Evolutionary conservation across 192 early-diverging fungal genomes (phyloP).

Genomic region (Coemansia sp.): DNA sequence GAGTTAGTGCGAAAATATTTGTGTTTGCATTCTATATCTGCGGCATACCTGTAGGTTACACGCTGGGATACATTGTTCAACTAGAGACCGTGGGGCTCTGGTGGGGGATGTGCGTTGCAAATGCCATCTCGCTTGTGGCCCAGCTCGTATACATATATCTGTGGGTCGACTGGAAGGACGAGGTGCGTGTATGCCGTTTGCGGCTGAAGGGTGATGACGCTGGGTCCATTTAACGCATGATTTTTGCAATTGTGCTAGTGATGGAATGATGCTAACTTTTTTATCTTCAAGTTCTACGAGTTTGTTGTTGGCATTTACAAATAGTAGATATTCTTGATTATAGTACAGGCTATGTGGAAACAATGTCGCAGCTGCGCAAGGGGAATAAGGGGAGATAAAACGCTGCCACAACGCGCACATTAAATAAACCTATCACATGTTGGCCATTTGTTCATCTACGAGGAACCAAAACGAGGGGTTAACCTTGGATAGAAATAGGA

Average conservation of each 20-base stretch:
- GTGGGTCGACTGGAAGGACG: constrained; percentile 29
- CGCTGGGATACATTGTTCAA: constrained; percentile 36
- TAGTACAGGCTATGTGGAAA: too few species aligned
- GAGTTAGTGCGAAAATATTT: constrained; percentile 47
- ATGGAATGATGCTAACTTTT: too few species aligned
- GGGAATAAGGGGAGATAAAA: too few species aligned
- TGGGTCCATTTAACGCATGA: not conserved
- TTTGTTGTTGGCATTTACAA: too few species aligned
- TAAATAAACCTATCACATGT: not conserved
- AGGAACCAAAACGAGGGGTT: not conserved
- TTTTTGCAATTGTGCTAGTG: too few species aligned
- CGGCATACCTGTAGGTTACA: constrained; percentile 47
- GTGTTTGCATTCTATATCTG: constrained; percentile 49
- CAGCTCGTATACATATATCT: constrained; percentile 25
- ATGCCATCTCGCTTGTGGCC: constrained; percentile 10
- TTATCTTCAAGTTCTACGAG: too few species aligned
- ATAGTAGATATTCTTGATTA: too few species aligned
- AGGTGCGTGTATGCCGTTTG: constrained; percentile 20
- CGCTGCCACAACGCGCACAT: too few species aligned
- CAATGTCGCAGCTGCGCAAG: too few species aligned
- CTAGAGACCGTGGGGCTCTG: constrained; percentile 27
- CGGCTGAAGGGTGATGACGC: constrained; percentile 9
- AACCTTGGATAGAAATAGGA: too few species aligned
- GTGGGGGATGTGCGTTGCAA: constrained; percentile 28
- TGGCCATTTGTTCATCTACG: not conserved